Conservation (phyloP, 2,329 filamentous ascomycete genomes). For the Lachnellula cervina region DNA sequence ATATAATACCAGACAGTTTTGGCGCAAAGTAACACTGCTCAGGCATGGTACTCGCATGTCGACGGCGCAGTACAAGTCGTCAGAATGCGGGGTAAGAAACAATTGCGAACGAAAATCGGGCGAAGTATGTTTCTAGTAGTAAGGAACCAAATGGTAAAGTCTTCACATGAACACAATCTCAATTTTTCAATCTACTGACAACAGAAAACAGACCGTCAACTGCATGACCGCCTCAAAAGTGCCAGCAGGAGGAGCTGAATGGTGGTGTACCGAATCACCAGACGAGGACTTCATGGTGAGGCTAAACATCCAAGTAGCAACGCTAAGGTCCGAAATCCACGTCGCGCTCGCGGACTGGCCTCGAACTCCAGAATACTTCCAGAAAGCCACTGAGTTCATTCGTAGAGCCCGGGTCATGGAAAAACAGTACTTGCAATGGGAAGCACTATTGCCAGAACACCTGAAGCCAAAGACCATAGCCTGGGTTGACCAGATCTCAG, state of each 20-base stretch:
- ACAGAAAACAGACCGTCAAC: slow-evolving; percentile 52
- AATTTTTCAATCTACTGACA: slow-evolving; percentile 40
- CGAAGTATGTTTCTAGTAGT: slow-evolving; percentile 54
- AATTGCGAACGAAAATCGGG: slow-evolving; percentile 49
- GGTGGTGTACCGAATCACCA: slow-evolving; percentile 53
- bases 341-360: slow-evolving; percentile 42
- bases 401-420: slow-evolving; percentile 49
- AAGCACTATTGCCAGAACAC: slow-evolving; percentile 43
- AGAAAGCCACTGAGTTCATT: slow-evolving; percentile 48
- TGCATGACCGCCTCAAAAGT: slow-evolving; percentile 49
- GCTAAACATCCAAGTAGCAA: slow-evolving; percentile 49
- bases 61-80: slow-evolving; percentile 59
- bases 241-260: slow-evolving; percentile 50
- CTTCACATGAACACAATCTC: neutral
- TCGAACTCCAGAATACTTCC: slow-evolving; percentile 46
- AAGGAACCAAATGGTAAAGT: slow-evolving; percentile 53
- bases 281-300: slow-evolving; percentile 39
- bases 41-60: slow-evolving; percentile 60
- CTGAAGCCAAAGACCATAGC: slow-evolving; percentile 50
- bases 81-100: slow-evolving; percentile 51
- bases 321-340: slow-evolving; percentile 52
- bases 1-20: slow-evolving; percentile 38
- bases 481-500: slow-evolving; percentile 51
- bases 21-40: slow-evolving; percentile 47
- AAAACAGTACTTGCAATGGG: slow-evolving; percentile 48